Base-by-base conservation (phyloP, 768 basidiomycete species). In the Russula compacta region DNA sequence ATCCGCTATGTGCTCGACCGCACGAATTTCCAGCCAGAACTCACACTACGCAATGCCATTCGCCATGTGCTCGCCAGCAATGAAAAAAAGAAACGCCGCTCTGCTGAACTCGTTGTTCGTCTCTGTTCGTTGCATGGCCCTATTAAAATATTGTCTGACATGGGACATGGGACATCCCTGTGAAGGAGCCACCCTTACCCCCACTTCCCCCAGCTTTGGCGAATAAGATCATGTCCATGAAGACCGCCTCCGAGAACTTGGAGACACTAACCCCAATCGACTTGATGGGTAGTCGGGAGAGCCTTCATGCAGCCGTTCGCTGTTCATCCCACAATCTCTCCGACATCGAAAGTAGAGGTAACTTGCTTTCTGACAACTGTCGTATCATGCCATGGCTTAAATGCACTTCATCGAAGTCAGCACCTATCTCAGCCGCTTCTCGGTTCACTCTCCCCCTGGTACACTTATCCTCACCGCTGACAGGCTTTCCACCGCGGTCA, bases 31-130 rank as follows among this genome's bases (percentile, higher is more conserved):
- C 84, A 91, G 65, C 87, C 89, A 2, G 77, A 78, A 6, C 60
- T 88, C 44, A 91, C 91, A 0, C 71, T 83, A 39, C 79, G 91
- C 17, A 93, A 93, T 71, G 80, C 82, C 17, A 77, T 92, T 39
- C 83, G 90, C n/a, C 75, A 81, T 21, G 66, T 71, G 61, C 70
- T 82, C 29, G 38, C 33, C 9, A 24, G 54, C 44, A 58, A 66
- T 53, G 71, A 68, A 53, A 24, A 35, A 39, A 40, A 47, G 40
- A 35, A 39, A 14, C 51, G n/a, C 9, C 32, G 17, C 4, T 29
- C 39, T 47, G 0, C 29, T 15, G 38, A 46, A 32, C 49, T 29
- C 19, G 11, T 44, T 24, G 60, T 61, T 33, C 50, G 60, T 61
- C 43, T 35, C 21, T 14, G 15, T 9, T 38, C 32, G 17, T 47